These are phyloP conservation scores for Candida montana DNA, from an alignment of 805 yeast species.

Conservation along the genomic window DNA sequence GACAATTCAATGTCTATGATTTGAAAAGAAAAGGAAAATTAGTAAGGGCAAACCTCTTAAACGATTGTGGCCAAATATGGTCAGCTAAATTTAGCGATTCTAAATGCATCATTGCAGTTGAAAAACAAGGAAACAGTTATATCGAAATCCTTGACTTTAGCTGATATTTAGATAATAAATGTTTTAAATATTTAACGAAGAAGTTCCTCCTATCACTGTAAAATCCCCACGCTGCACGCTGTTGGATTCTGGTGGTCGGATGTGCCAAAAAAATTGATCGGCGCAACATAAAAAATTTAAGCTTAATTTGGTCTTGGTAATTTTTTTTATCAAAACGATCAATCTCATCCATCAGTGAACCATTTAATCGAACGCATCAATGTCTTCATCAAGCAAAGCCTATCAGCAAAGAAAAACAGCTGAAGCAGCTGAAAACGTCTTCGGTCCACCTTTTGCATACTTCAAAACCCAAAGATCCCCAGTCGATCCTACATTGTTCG, in stretches of 20 bases:
- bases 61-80: constrained; percentile 88
- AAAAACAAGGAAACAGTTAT: constrained; percentile 61
- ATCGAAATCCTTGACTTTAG: constrained; percentile 86
- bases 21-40: constrained; percentile 63
- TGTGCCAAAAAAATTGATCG: constrained; percentile 3
- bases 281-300: too few species aligned
- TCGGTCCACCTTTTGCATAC: constrained; percentile 24
- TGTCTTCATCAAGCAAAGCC: background rate
- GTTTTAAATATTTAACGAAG: too few species aligned
- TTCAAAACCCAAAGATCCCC: constrained; percentile 17
- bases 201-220: too few species aligned
- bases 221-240: too few species aligned
- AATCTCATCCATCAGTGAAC: background rate
- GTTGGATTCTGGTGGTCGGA: constrained; percentile 1
- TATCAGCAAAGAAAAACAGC: background rate
- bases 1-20: constrained; percentile 85
- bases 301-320: background rate
- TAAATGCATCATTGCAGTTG: constrained; percentile 89
- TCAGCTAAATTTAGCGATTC: constrained; percentile 83
- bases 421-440: constrained; percentile 14
- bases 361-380: background rate
- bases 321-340: constrained; percentile 9
- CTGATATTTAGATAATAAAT: background rate
- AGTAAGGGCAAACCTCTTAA: constrained; percentile 62
- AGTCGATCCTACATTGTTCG: constrained; percentile 20